Base-by-base conservation (phyloP, 2,329 filamentous ascomycete species). In the Teratosphaeria zuluensis region DNA sequence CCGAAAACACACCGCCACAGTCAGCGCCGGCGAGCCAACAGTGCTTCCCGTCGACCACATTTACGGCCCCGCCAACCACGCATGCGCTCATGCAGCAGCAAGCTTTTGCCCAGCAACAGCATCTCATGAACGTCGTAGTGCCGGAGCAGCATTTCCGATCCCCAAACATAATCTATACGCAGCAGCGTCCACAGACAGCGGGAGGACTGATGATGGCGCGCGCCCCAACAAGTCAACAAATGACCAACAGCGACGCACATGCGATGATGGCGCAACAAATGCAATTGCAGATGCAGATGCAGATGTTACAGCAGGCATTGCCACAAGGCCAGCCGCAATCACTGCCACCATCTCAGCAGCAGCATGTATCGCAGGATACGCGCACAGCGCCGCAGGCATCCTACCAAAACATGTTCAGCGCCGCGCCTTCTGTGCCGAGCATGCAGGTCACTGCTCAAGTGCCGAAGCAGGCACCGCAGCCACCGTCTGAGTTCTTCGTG, bases 11-110 rank as follows among this genome's bases (percentile, higher is more conserved):
- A 3, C 77, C 77, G 42, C 78, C 78, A 7, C 77, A 80, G 61
- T 80, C 77, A 30, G 78, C 78, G 42, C 78, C 78, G 14, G 76
- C 78, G 2, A 75, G 73, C n/a, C 77, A 80, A 61, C 74, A 77
- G 63, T 72, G 68, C 53, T 80, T 80, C 59, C 70, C 75, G 16
- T 68, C 68, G 9, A 66, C 66, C 31, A 63, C 67, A 7, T 75
- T 73, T 57, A 56, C 61, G 32, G 57, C 60, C 19, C 64, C 65
- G 55, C 64, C 64, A 16, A 38, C 59, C 12, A 35, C 57, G 30
- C 56, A 58, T n/a, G 60, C 62, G n/a, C 60, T 57, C 52, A 31
- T 35, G 52, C 52, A 30, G 24, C 51, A 24, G n/a, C 51, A 53
- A 53, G 32, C 28, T 4, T 35, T 31, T 16, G 52, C 52, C 14